These are phyloP conservation scores for Vigna trinervia DNA, from an alignment of 306 rosid genomes.

Conservation along the genomic window DNA sequence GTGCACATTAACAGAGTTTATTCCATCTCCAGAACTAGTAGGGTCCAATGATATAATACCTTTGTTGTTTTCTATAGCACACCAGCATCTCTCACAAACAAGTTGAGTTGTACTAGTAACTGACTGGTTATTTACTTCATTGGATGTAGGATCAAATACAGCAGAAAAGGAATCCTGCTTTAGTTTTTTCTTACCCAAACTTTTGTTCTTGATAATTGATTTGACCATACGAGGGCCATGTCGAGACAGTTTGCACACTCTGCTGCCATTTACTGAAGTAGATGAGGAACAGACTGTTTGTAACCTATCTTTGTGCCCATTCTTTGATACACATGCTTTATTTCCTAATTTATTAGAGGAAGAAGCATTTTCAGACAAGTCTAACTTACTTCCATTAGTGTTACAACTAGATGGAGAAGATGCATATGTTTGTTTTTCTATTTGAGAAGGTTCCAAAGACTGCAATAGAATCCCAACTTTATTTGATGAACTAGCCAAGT, in stretches of 20 bases:
- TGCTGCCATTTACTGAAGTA: constrained; percentile 55
- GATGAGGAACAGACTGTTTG: constrained; percentile 70
- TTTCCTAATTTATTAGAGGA: constrained; percentile 63
- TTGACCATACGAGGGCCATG: constrained; percentile 61
- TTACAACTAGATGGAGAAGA: constrained; percentile 43
- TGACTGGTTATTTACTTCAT: constrained; percentile 53
- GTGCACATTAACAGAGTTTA: constrained; percentile 47
- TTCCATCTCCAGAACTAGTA: constrained; percentile 50
- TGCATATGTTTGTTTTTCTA: constrained; percentile 49
- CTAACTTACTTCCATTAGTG: constrained; percentile 51
- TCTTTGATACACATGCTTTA: constrained; percentile 60
- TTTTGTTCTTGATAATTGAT: constrained; percentile 71
- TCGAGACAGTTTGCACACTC: constrained; percentile 67
- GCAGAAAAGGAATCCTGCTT: constrained; percentile 72
- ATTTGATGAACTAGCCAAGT: constrained; percentile 49
- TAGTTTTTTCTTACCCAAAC: constrained; percentile 68
- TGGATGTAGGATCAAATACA: constrained; percentile 52
- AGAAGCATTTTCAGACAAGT: constrained; percentile 52
- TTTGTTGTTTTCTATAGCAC: constrained; percentile 66
- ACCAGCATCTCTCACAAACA: constrained; percentile 91
- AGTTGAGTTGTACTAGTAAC: constrained; percentile 62
- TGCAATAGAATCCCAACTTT: constrained; percentile 55
- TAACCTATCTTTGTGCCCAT: constrained; percentile 67
- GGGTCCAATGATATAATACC: constrained; percentile 45
- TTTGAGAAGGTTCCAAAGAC: constrained; percentile 43